phyloP scores from a whole-genome alignment of 345 rosid genomes.

The Acer negundo region DNA sequence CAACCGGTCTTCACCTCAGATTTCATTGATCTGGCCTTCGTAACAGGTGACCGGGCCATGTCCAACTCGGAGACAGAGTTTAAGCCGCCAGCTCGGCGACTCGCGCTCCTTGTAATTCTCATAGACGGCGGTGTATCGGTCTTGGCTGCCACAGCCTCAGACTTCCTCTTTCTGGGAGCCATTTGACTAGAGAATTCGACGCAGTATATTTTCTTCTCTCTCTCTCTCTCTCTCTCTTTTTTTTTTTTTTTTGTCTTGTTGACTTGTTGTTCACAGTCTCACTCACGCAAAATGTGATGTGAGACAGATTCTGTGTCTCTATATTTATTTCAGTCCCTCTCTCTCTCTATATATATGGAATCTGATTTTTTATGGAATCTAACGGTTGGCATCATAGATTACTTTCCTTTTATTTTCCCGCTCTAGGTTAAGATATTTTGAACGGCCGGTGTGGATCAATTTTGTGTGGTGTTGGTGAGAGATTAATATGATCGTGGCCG shows the following conservation, averaged over 20 bases:
- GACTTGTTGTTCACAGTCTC: not conserved
- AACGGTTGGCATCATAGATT: no score
- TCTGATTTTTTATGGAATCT: not conserved
- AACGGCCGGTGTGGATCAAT: slow-evolving; percentile 42
- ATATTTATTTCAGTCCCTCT: not conserved
- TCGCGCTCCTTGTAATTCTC: slow-evolving; percentile 62
- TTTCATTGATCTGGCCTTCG: slow-evolving; percentile 27
- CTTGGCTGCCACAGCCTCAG: slow-evolving; percentile 28
- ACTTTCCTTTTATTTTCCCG: slow-evolving; percentile 30
- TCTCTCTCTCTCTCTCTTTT: no score
- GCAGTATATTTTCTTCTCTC: no score
- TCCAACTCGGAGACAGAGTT: not conserved
- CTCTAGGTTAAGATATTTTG: slow-evolving; percentile 19
- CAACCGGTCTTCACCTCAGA: not conserved
- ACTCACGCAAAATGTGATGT: not conserved
- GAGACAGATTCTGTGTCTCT: slow-evolving; percentile 13
- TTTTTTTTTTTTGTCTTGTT: no score
- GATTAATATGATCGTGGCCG: slow-evolving; percentile 14
- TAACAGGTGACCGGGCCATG: slow-evolving; percentile 14
- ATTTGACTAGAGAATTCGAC: slow-evolving; percentile 29
- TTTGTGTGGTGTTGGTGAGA: not conserved
- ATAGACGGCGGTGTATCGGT: slow-evolving; percentile 15
- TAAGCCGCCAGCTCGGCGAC: slow-evolving; percentile 26
- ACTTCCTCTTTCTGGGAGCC: slow-evolving; percentile 70
- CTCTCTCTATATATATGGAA: not conserved